Evolutionary conservation across 805 yeast species (phyloP), one percentile per base, ranked within the genome.

Genomic region (Saccharomycopsis javanensis): DNA sequence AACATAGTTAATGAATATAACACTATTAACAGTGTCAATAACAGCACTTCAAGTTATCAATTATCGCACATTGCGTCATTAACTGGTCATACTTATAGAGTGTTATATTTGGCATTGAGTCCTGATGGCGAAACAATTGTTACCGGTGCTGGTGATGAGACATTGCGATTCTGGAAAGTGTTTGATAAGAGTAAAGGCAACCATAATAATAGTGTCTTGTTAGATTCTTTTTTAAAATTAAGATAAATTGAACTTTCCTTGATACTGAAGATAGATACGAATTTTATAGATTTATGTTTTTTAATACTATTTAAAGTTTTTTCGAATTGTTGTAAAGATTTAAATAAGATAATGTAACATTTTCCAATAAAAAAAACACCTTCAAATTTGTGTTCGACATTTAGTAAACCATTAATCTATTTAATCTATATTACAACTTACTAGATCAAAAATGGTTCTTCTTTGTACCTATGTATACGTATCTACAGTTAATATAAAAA

Each of bases 111-210:
- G 64, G 81, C 96, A 4, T 76, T 92, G 72, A 86, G 96, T 18
- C 96, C 97, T 0, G 98, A 94, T 71, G 99, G 99, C 0, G 90
- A 88, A 61, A 90, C 97, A 0, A 86, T 94, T 13, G 99, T 92
- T 2, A 91, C 99, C 0, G 99, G 99, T 1, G 97, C 99, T 1
- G 99, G 98, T 4, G 99, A 94, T 71, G 99, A 94, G 69, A 94
- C 99, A 0, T 73, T 94, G 57, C 71, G 99, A 62, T 88, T 94
- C 68, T 94, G 99, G 99, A 90, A 89, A 64, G 86, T 91, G 1
- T 94, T 91, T 72, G 96, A 88, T 59, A 88, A 85, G 68, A 81
- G 78, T 59, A 83, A 79, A 64, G 72, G 73, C 53, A 84, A 80
- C 57, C 74, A 72, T 42, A 79, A 79, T 11, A 82, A 83, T 25